Percentiles rank a stretch among this genome's conserved stretches.
phyloP scores from a whole-genome alignment of 352 stramenopile genomes.

The Pythium rishiriense region DNA sequence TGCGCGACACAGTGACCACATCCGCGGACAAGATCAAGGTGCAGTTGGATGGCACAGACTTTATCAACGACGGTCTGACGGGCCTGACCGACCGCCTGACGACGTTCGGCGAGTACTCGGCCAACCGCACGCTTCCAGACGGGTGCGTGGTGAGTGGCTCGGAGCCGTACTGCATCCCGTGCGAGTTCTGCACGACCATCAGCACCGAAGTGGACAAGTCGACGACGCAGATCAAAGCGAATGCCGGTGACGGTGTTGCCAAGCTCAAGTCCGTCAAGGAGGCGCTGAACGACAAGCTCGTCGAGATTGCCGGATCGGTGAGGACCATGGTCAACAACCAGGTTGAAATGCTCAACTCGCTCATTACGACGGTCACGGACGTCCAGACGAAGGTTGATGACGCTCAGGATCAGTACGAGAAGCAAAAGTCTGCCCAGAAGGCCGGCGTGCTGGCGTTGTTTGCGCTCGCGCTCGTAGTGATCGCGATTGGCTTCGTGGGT shows the following conservation, averaged over 20 bases:
- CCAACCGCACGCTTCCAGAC: slow-evolving; percentile 31
- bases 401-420: slow-evolving; percentile 39
- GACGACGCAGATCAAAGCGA: slow-evolving; percentile 36
- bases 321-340: slow-evolving; percentile 38
- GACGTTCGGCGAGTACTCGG: slow-evolving; percentile 32
- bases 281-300: slow-evolving; percentile 41
- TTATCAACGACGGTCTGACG: slow-evolving; percentile 44
- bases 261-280: slow-evolving; percentile 35
- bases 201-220: slow-evolving; percentile 32
- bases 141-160: slow-evolving; percentile 26
- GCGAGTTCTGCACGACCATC: slow-evolving; percentile 40
- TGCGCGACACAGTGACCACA: slow-evolving; percentile 41
- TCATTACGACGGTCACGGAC: slow-evolving; percentile 38
- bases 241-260: slow-evolving; percentile 36
- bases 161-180: slow-evolving; percentile 41
- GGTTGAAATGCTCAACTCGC: slow-evolving; percentile 29
- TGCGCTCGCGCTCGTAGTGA: slow-evolving; percentile 46
- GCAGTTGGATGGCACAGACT: slow-evolving; percentile 38
- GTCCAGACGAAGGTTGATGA: slow-evolving; percentile 34
- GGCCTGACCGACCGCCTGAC: slow-evolving; percentile 34
- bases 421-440: slow-evolving; percentile 41
- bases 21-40: slow-evolving; percentile 35
- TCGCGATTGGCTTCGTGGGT: slow-evolving; percentile 59
- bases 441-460: slow-evolving; percentile 57
- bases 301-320: slow-evolving; percentile 38